A percentile compares a stretch with the other conserved stretches of the same genome.
Conservation (phyloP, 73 alveolate genomes). For the Tetrahymena thermophila region DNA sequence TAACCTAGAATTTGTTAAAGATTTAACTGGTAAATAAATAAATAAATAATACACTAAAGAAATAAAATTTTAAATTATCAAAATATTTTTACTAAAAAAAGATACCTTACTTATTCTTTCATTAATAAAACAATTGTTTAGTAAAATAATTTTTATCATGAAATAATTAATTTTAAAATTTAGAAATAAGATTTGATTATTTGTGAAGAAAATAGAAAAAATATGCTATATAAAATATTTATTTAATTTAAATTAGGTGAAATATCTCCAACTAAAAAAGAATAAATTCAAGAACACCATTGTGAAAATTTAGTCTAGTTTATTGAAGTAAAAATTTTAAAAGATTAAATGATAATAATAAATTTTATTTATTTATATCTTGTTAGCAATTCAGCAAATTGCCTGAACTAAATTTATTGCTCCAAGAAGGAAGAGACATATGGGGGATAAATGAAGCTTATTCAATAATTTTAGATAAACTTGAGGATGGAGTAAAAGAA, state of each 20-base stretch:
- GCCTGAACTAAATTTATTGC: neutral
- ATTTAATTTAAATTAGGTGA: neutral
- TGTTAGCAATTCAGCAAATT: neutral
- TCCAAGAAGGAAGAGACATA: neutral
- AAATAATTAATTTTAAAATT: too few relatives aligned
- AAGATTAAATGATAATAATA: neutral
- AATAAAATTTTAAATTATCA: neutral
- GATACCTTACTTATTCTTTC: too few relatives aligned
- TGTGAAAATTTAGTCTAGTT: neutral
- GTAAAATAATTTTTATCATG: neutral
- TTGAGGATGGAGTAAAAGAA: neutral
- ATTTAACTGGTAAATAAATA: neutral
- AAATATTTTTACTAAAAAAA: too few relatives aligned
- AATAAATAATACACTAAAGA: neutral
- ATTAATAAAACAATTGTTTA: too few relatives aligned
- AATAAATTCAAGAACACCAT: neutral
- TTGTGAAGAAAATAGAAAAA: too few relatives aligned
- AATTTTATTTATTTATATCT: neutral
- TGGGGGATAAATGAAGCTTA: neutral
- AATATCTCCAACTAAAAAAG: neutral
- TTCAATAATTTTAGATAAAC: neutral
- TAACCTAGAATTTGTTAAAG: conserved; percentile 23
- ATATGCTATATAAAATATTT: too few relatives aligned
- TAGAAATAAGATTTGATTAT: too few relatives aligned
- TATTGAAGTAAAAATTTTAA: neutral